These are phyloP conservation scores for Trichoderma hamatum DNA, from an alignment of 2,329 filamentous ascomycete species.

Conservation along the genomic window DNA sequence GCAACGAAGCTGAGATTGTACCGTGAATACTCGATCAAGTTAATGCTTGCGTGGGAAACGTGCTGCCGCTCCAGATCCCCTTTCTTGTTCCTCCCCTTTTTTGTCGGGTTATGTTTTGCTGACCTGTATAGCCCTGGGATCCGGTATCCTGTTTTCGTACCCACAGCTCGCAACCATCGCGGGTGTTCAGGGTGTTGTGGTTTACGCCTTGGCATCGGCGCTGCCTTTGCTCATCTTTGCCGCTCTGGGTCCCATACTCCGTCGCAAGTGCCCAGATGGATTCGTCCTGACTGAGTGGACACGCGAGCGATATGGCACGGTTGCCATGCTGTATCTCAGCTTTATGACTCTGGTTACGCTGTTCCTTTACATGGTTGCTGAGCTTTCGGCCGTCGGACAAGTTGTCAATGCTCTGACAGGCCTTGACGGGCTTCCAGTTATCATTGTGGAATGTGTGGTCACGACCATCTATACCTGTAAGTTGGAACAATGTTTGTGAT, in stretches of 20 bases:
- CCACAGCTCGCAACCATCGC: conserved; percentile 78
- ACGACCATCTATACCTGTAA: conserved; percentile 83
- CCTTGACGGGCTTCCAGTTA: conserved; percentile 70
- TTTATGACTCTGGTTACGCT: conserved; percentile 78
- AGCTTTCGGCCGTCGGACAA: conserved; percentile 79
- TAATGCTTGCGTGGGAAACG: conserved; percentile 99
- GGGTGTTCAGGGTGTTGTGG: conserved; percentile 75
- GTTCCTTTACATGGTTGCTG: conserved; percentile 85
- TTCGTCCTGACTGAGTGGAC: conserved; percentile 88
- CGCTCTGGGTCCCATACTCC: conserved; percentile 73
- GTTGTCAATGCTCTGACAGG: conserved; percentile 75
- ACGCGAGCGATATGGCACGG: conserved; percentile 72
- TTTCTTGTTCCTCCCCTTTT: conserved; percentile 32
- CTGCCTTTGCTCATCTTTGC: conserved; percentile 77
- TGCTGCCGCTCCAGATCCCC: conserved; percentile 76
- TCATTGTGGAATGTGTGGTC: conserved; percentile 76
- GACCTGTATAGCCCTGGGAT: conserved; percentile 71
- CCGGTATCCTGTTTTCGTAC: conserved; percentile 81
- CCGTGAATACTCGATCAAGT: conserved; percentile 98
- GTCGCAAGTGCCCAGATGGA: conserved; percentile 77
- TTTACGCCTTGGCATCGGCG: conserved; percentile 74
- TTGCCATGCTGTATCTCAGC: conserved; percentile 73
- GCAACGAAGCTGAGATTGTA: conserved; percentile 87
- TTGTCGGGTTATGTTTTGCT: conserved; percentile 38
- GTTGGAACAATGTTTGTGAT: conserved; percentile 31